These are phyloP conservation scores for Penicillium sp. DNA, from an alignment of 2,329 filamentous ascomycete species.

Conservation along the genomic window DNA sequence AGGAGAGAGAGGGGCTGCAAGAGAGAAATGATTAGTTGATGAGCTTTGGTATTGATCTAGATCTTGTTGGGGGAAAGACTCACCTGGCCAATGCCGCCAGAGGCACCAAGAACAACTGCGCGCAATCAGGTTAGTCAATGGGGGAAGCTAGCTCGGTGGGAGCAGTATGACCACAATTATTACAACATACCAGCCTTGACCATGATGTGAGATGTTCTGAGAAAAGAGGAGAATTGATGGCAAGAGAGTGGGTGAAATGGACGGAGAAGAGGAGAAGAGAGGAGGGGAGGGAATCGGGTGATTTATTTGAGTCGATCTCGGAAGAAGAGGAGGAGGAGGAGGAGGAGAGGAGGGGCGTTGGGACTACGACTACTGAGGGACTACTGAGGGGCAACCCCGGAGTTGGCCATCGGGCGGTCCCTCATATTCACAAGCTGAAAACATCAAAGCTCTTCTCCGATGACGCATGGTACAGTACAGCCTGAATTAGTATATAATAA, in stretches of 20 bases:
- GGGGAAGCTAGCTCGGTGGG: not conserved
- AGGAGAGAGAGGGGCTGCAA: conserved; percentile 92
- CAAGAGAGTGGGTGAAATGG: conserved; percentile 9
- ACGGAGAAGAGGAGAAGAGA: conserved; percentile 12
- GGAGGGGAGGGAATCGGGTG: conserved; percentile 10
- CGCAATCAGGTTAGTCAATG: conserved; percentile 24
- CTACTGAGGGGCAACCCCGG: conserved; percentile 27
- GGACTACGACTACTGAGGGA: no score
- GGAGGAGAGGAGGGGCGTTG: conserved; percentile 20
- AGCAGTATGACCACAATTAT: not conserved
- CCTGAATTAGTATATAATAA: no score
- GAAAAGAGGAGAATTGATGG: conserved; percentile 3
- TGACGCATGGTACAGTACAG: not conserved
- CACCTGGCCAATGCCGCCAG: conserved; percentile 98
- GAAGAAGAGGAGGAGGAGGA: not conserved
- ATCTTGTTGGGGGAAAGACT: conserved; percentile 37
- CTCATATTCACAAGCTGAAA: conserved; percentile 5
- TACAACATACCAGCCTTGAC: conserved; percentile 54
- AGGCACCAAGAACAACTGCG: conserved; percentile 84
- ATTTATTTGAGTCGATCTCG: conserved; percentile 6
- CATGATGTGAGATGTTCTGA: conserved; percentile 44
- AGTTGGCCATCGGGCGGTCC: conserved; percentile 12
- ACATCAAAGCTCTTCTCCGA: not conserved
- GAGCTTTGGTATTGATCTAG: not conserved
- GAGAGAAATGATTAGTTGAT: conserved; percentile 6